Evolutionary conservation across 2,329 filamentous ascomycete genomes (phyloP), one percentile per base, ranked within the genome.

Genomic region (Ceratocystis cubensis): DNA sequence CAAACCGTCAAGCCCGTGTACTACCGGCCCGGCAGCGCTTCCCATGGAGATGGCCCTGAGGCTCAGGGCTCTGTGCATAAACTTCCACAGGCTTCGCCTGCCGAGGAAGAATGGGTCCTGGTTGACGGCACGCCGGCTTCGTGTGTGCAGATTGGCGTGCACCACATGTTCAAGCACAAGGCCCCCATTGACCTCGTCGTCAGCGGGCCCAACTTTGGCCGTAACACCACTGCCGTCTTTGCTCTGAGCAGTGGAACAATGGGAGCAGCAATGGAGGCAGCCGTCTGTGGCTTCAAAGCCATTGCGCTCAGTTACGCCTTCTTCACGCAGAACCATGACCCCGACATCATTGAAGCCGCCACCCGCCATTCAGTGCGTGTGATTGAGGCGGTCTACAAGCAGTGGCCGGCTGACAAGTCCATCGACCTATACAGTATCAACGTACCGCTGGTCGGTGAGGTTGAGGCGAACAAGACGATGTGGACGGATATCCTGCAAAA

Each of bases 221-320:
- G 89, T 71, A 94, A 94, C 76, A 88, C 87, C 5, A 93, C 89
- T 0, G 86, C 89, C 4, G 82, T 92, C 4, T 93, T 93, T 72
- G 87, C 87, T 10, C 77, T 93, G 68, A 89, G 85, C 69, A 89
- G 86, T 66, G 89, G 89, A 50, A 93, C 89, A 0, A 77, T 93
- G 65, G 89, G 89, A 56, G 89, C 84, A 0, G 89, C 89, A 0
- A 78, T 93, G 72, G 89, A 93, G 77, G 89, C 85, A 5, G 88
- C 89, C 1, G 81, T 88, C 0, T 92, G 87, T 72, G 81, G 82
- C 48, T 80, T 79, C 69, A 85, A 81, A 71, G 81, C 90, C 13
- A 88, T 99, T 70, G 94, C 94, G 0, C 77, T 99, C 50, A 91
- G 86, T 62, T 99, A 91, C 74, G 94, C 93, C 25, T 97, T 96